Base-by-base conservation (phyloP, 495 filamentous ascomycete species). In the Friedmanniomyces endolithicus region DNA sequence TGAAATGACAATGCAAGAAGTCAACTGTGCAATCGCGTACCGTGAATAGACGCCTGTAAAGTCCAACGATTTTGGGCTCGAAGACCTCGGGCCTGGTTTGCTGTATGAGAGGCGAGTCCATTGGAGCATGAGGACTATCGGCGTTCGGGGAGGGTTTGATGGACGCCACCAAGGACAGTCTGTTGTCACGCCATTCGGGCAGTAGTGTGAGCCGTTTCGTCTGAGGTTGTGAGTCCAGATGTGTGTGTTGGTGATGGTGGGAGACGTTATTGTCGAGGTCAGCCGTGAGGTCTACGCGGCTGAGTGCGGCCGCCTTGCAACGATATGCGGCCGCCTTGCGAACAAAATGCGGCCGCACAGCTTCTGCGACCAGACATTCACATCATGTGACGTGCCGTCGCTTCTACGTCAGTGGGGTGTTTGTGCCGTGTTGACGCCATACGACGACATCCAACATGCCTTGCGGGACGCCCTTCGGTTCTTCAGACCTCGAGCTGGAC, bases 41-140 rank as follows among this genome's bases (percentile, higher is more conserved):
- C 75, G 82, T 83, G 70, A 98, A 90, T 48, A 98, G 74, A 50
- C 77, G 75, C 68, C 90, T 82, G 68, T 98, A 98, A 34, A 97
- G 80, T 61, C 83, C 77, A 35, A 92, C 86, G 54, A 98, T 84
- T 73, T 97, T 97, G 25, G 85, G 94, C 70, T 92, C 82, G 67
- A 98, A 96, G 41, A 79, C 76, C 65, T 89, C 88, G 55, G 92
- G 94, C 65, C 92, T 80, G 70, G 78, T 80, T 75, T 95, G 90
- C 71, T 90, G 89, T 22, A 89, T 95, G 65, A 98, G 79, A 55
- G 92, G 92, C 65, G 90, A 96, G 48, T 82, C 88, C 88, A 95
- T 94, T 25, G 45, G 47, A 9, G 48, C 24, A 0, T 37, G 37
- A 23, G 31, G 16, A 8, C 14, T 22, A 7, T 39, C 48, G 20